Evolutionary conservation across 345 rosid genomes (phyloP).

Genomic region (Gossypium longicalyx): DNA sequence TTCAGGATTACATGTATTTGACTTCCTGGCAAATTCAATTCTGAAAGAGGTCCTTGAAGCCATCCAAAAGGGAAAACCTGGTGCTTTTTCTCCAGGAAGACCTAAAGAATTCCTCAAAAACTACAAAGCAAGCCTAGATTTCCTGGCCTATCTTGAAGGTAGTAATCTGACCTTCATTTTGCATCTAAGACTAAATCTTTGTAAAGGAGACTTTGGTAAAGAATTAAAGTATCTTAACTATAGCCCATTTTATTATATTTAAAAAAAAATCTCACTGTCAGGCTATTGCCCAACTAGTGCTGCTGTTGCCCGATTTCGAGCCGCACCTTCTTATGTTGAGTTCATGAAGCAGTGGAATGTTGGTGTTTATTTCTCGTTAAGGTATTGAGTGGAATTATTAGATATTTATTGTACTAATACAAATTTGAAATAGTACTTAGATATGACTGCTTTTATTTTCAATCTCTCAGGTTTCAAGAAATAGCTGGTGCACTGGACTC

Average conservation of each 20-base stretch:
- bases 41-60: constrained; percentile 84
- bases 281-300: constrained; percentile 95
- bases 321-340: constrained; percentile 62
- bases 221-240: constrained; percentile 13
- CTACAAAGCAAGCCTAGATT: constrained; percentile 84
- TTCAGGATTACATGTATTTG: constrained; percentile 90
- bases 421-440: background rate
- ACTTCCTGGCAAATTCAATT: constrained; percentile 91
- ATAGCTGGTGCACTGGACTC: constrained; percentile 91
- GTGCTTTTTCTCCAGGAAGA: constrained; percentile 99
- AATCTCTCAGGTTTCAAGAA: constrained; percentile 81
- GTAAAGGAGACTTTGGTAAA: constrained; percentile 17
- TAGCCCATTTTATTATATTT: background rate
- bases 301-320: constrained; percentile 82
- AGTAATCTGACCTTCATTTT: constrained; percentile 21
- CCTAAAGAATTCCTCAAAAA: constrained; percentile 87
- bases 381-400: constrained; percentile 42
- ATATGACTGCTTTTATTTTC: constrained; percentile 16
- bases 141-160: constrained; percentile 94
- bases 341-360: constrained; percentile 97
- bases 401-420: background rate
- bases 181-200: constrained; percentile 8
- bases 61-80: constrained; percentile 88
- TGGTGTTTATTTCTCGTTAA: constrained; percentile 89
- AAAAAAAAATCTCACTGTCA: constrained; percentile 30